Base-by-base conservation (phyloP, 192 early-diverging fungal species). In the Diversispora epigaea region DNA sequence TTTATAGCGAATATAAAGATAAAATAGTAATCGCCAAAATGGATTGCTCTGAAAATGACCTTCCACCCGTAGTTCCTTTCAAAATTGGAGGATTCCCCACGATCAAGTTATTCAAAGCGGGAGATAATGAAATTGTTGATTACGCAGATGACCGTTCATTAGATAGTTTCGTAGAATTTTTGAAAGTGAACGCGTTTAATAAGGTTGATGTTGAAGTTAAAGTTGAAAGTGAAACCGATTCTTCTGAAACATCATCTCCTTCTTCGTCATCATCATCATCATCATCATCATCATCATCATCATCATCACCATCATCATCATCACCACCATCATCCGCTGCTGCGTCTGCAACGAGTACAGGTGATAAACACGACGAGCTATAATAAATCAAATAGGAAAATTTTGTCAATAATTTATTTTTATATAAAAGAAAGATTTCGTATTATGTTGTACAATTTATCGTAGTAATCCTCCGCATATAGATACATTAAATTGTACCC, bases 41-140 rank as follows among this genome's bases (percentile, higher is more conserved):
- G 88, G 96, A 99, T 80, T 94, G 89, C 73, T 95, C 94, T 55
- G 93, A 90, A 74, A 99, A 99, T 84, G 97, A 99, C 64, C 77
- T 98, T 58, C 96, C 97, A 17, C 75, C 87, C 8, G 73, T 76
- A 77, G 79, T 82, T 68, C 78, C 84, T 8, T 91, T 96, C 82
- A 79, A 88, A 63, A 76, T 98, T 76, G 76, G 92, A 77, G 97
- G 95, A 22, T 99, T 98, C 92, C 97, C 96, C 54, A 99, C 96
- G 62, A 87, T 99, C 68, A 93, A 93, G 80, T 84, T 97, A 73
- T 89, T 95, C 86, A 94, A 95, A 84, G 94, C 91, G 52, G 87
- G 88, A 22, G 92, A 96, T 55, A 73, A 78, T 3, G 89, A 91
- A 63, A 83, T 92, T 68, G 84, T 96, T 64, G 87, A 92, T 79